These are phyloP conservation scores for Heterococcus sp. DNA, from an alignment of 108 stramenopile species.

Conservation along the genomic window DNA sequence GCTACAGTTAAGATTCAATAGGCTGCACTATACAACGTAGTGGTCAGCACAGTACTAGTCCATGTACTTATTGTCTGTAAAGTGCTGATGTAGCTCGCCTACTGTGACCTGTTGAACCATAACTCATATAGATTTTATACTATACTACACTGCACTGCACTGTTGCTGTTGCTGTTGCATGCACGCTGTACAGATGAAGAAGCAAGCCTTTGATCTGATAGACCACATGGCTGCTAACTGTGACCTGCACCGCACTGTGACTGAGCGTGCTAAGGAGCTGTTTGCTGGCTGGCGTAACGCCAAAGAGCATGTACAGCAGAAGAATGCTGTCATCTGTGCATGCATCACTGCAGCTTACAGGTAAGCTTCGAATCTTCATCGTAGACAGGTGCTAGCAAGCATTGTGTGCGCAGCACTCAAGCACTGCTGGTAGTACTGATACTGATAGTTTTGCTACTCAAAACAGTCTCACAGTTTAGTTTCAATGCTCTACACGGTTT, in stretches of 20 bases:
- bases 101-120: no score
- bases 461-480: background rate
- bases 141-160: no score
- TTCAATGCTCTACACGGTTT: background rate
- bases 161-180: no score
- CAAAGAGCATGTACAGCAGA: constrained; percentile 41
- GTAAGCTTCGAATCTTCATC: background rate
- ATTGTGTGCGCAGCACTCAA: no score
- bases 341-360: constrained; percentile 36
- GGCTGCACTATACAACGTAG: no score
- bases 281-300: constrained; percentile 44
- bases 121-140: no score
- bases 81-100: no score
- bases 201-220: constrained; percentile 41
- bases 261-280: constrained; percentile 42
- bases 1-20: no score
- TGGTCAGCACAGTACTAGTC: no score
- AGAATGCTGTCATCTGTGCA: constrained; percentile 42
- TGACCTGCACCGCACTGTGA: constrained; percentile 37
- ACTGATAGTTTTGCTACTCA: no score
- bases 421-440: no score
- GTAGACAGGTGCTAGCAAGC: background rate
- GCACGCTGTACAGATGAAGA: constrained; percentile 20
- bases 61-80: no score
- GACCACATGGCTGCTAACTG: constrained; percentile 46